Base-by-base conservation (phyloP, 768 basidiomycete genomes). In the Thelephora aurantiotincta region DNA sequence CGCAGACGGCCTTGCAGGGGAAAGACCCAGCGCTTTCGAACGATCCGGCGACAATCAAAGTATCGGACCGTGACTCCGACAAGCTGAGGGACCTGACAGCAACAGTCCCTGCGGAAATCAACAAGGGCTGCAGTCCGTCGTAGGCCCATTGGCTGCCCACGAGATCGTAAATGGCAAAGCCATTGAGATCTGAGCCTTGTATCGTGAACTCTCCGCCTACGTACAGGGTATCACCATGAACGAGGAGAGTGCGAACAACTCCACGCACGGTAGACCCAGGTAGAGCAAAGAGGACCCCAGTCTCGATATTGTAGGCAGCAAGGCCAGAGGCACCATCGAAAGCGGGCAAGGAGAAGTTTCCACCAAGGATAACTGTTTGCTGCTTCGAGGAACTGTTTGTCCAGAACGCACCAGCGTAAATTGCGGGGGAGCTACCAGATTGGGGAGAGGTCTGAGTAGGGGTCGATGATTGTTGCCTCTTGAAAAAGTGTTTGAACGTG, bases 321-420 rank as follows among this genome's bases (percentile, higher is more conserved):
- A 94, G 58, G 26, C 72, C 78, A 2, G 58, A 57, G 14, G 62
- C 52, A 1, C 69, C 64, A 6, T 62, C 58, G 6, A 66, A 66
- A 2, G 65, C 52, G 5, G 68, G 50, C 58, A 80, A 80, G 0
- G 83, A 75, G 60, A 97, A 99, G 61, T 92, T 91, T 33, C 94
- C 94, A 30, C 92, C 94, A 43, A 97, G 68, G 51, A 97, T 76
- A 37, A 78, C 77, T 16, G 89, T 63, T 48, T 86, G 77, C 41
- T 74, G 70, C 9, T 66, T 66, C 2, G 77, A 77, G 1, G 81
- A 74, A 34, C 69, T 69, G 58, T 97, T 96, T 6, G 77, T 83
- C 88, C 89, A 97, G 68, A 91, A 97, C 2, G 76, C 74, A 30
- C 89, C 94, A 0, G 88, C 74, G 47, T 96, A 69, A 50, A 97